phyloP scores from a whole-genome alignment of 2,329 filamentous ascomycete species.

The Fusarium paranaense region DNA sequence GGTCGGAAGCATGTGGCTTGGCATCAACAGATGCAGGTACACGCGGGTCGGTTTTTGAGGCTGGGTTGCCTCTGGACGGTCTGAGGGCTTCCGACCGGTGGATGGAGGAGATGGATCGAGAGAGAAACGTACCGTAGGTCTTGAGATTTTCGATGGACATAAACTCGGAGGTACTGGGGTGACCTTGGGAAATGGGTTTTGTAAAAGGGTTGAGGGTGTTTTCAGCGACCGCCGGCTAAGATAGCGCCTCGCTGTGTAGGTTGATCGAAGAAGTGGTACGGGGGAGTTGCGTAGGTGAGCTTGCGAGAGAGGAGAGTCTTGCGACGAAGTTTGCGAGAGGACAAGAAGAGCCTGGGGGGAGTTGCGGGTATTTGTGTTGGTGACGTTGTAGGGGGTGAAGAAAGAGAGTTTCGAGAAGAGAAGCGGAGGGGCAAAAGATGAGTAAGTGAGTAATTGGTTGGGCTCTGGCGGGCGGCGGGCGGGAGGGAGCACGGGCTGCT shows the following conservation, averaged over 20 bases:
- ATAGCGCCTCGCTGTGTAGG: constrained; percentile 58
- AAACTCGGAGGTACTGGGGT: constrained; percentile 82
- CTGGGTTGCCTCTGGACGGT: background rate
- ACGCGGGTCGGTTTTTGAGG: background rate
- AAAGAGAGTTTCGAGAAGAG: constrained; percentile 28
- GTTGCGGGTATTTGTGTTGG: constrained; percentile 40
- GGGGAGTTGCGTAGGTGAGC: background rate
- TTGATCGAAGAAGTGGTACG: constrained; percentile 15
- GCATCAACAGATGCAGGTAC: constrained; percentile 43
- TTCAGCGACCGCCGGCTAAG: constrained; percentile 64
- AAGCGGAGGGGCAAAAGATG: constrained; percentile 37
- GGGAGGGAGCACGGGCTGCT: constrained; percentile 15
- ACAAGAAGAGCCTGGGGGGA: constrained; percentile 23
- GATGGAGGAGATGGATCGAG: background rate
- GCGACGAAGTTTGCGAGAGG: constrained; percentile 33
- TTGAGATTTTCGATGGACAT: constrained; percentile 99
- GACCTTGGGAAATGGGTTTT: constrained; percentile 66
- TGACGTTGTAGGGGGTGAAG: constrained; percentile 39
- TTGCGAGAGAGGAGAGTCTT: constrained; percentile 19
- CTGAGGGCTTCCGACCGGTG: background rate
- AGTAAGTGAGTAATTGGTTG: constrained; percentile 25
- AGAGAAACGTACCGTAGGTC: constrained; percentile 82
- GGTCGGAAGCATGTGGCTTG: constrained; percentile 31
- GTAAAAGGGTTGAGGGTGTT: constrained; percentile 48
- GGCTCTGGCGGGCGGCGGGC: constrained; percentile 1